These are phyloP conservation scores for Mortierella sp. DNA, from an alignment of 371 early-diverging fungal species.

Conservation along the genomic window DNA sequence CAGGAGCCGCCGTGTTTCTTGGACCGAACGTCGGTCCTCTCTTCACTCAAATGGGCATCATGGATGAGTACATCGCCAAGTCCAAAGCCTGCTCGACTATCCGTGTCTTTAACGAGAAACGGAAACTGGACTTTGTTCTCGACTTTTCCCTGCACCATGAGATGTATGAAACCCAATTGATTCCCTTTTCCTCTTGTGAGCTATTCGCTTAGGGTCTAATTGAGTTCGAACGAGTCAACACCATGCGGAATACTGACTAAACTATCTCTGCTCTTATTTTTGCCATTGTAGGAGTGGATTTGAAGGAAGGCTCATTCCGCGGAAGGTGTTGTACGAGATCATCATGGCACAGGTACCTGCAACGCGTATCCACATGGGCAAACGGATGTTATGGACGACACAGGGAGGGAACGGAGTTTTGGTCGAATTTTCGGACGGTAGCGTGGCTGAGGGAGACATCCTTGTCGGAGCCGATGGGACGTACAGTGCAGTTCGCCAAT, in stretches of 20 bases:
- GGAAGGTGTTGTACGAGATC: neutral
- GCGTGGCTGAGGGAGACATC: neutral
- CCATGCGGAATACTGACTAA: neutral
- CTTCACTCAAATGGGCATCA: neutral
- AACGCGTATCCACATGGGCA: neutral
- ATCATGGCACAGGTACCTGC: neutral
- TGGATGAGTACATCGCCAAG: conserved; percentile 9
- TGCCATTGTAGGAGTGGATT: neutral
- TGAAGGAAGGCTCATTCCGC: neutral
- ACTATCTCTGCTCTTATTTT: neutral
- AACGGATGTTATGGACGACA: neutral
- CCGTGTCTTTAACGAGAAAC: neutral
- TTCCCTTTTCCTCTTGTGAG: neutral
- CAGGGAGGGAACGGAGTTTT: neutral
- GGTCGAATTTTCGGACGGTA: neutral
- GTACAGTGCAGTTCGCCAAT: conserved; percentile 8
- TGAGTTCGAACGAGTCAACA: neutral
- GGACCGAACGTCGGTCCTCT: neutral
- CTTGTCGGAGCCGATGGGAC: conserved; percentile 26
- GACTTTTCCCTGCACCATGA: neutral
- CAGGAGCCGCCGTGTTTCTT: conserved; percentile 6
- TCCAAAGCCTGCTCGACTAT: neutral
- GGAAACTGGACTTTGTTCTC: neutral
- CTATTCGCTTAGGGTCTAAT: neutral
- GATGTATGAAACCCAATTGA: neutral